Conservation (phyloP, 139 green algal genomes). For the Nannochloris sp. region DNA sequence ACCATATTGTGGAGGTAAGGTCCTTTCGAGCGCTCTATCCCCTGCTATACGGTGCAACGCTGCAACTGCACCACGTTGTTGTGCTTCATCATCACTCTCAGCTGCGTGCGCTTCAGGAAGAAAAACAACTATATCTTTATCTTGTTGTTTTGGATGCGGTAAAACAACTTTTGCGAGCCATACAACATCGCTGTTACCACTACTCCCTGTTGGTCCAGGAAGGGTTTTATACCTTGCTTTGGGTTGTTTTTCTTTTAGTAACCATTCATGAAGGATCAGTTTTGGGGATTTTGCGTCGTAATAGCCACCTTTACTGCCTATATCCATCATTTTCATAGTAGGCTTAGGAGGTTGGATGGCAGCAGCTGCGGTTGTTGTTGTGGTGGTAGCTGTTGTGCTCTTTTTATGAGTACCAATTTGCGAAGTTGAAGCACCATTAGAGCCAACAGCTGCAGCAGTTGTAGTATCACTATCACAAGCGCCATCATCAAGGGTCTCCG, state of each 20-base stretch:
- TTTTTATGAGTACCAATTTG: not conserved
- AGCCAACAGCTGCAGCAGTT: not conserved
- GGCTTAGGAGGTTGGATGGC: not conserved
- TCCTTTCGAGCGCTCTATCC: slow-evolving; percentile 47
- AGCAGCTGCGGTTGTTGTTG: not conserved
- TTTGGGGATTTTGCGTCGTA: slow-evolving; percentile 71
- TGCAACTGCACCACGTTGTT: slow-evolving; percentile 59
- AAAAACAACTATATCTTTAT: slow-evolving; percentile 71
- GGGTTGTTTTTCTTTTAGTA: slow-evolving; percentile 48
- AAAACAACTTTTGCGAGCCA: slow-evolving; percentile 56
- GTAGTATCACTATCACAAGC: not conserved
- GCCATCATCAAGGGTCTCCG: slow-evolving; percentile 26
- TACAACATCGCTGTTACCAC: slow-evolving; percentile 44
- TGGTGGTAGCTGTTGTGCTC: not conserved
- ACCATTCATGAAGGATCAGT: slow-evolving; percentile 73
- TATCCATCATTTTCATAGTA: slow-evolving; percentile 44
- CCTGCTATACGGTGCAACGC: slow-evolving; percentile 57
- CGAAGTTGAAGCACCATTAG: not conserved
- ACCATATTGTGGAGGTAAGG: slow-evolving; percentile 50
- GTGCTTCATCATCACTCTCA: slow-evolving; percentile 38
- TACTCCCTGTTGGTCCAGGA: not conserved
- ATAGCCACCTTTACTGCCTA: slow-evolving; percentile 55
- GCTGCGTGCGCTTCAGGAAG: slow-evolving; percentile 39
- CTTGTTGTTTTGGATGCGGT: slow-evolving; percentile 47
- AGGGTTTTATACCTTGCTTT: slow-evolving; percentile 42